Evolutionary conservation across 257 asterid genomes (phyloP).

Genomic region (Solanum lignicaule): DNA sequence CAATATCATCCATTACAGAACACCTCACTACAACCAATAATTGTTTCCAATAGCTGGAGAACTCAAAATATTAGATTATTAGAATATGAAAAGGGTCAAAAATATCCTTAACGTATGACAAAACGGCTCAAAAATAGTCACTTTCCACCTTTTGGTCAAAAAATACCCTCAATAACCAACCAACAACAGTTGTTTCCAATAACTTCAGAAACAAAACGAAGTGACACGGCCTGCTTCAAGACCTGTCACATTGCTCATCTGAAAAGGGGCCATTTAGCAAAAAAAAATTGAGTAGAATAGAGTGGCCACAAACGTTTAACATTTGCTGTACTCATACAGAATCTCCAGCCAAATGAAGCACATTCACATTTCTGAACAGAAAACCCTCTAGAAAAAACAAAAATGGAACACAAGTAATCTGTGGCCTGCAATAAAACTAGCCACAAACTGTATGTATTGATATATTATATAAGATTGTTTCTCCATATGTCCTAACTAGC

Average conservation of each 20-base stretch:
- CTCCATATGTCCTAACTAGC: neutral
- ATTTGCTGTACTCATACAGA: neutral
- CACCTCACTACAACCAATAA: neutral
- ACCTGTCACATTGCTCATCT: neutral
- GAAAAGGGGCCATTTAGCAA: neutral
- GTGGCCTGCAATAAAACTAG: slow-evolving; percentile 5
- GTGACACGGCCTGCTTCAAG: neutral
- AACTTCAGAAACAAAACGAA: neutral
- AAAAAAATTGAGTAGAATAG: neutral
- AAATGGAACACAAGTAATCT: neutral
- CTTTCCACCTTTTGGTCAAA: neutral
- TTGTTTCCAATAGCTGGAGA: neutral
- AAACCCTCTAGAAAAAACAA: neutral
- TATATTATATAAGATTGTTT: neutral
- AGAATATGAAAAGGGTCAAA: neutral
- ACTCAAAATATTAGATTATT: neutral
- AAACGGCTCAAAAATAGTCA: neutral
- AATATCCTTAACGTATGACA: neutral
- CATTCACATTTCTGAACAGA: slow-evolving; percentile 4
- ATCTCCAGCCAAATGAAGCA: slow-evolving; percentile 5
- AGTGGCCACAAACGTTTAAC: neutral
- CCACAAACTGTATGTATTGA: neutral
- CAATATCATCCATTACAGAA: neutral
- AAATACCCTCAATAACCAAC: neutral
- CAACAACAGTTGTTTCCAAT: neutral